Base-by-base conservation (phyloP, 2,329 filamentous ascomycete genomes). In the Apiospora hydei region DNA sequence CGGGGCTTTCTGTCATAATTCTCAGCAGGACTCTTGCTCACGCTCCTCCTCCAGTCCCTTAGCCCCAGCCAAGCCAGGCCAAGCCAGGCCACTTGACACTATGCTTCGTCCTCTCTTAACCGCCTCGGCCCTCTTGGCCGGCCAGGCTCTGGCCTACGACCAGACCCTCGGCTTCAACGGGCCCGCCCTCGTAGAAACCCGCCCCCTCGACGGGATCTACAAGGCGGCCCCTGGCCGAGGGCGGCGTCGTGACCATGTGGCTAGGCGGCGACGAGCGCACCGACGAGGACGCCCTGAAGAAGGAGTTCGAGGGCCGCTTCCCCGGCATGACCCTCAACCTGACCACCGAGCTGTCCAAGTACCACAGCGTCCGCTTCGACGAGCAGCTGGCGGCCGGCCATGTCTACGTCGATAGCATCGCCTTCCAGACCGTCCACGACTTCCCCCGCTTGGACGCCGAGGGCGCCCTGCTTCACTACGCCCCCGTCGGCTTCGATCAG, bases 271-370 rank as follows among this genome's bases (percentile, higher is more conserved):
- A 87, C 47, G 84, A 87, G 71, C 74, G 74, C 41, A 77, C 75
- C 57, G 83, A 85, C 69, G 82, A 83, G 46, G 76, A 84, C 70
- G 41, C 14, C 1, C 72, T 87, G 18, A 87, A 85, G 75, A 53
- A 77, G 4, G 81, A 81, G 0, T 88, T 88, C 73, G 85, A 87
- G 73, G 73, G 76, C 0, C 79, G 80, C 0, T 89, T 88, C 74
- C 87, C 87, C 0, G 83, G 83, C 11, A 84, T 88, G 72, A 85
- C 82, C 4, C 82, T 89, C 21, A 88, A 89, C 74, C 69, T 88
- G 47, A 88, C 87, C 0, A 85, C 89, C 61, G 87, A 89, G 72
- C 76, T 89, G 0, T 88, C 87, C 72, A 89, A 89, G 75, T 89
- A 89, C 73, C 87, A 87, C 74, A 85, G 88, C 71, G 80, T 75